Conservation (phyloP, 2,329 filamentous ascomycete species). For the Penicillium sp. region DNA sequence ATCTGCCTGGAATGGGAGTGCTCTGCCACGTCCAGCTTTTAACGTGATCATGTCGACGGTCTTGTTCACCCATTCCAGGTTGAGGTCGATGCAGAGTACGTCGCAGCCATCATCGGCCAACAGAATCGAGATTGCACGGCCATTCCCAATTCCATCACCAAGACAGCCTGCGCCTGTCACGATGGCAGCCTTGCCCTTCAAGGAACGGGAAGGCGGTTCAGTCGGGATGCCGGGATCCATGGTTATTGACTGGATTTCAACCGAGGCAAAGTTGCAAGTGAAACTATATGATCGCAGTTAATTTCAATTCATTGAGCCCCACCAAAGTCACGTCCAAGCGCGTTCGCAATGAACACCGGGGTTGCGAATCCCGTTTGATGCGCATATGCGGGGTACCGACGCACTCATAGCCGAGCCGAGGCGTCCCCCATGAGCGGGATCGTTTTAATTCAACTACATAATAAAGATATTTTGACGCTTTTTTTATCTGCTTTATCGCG, state of each 20-base stretch:
- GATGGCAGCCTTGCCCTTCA: slow-evolving; percentile 39
- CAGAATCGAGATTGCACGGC: slow-evolving; percentile 57
- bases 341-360: background rate
- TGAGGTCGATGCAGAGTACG: slow-evolving; percentile 59
- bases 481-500: background rate
- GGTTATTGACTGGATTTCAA: slow-evolving; percentile 1
- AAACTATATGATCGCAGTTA: background rate
- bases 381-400: background rate
- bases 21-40: slow-evolving; percentile 38
- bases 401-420: slow-evolving; percentile 20
- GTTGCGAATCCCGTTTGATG: background rate
- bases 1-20: slow-evolving; percentile 42
- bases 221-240: slow-evolving; percentile 18
- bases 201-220: slow-evolving; percentile 24
- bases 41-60: slow-evolving; percentile 55
- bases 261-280: background rate
- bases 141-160: slow-evolving; percentile 61
- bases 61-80: slow-evolving; percentile 49
- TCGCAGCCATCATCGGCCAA: slow-evolving; percentile 58
- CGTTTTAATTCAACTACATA: too few relatives aligned
- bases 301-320: background rate
- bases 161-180: slow-evolving; percentile 60
- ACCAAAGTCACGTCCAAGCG: background rate
- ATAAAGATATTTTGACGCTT: too few relatives aligned
- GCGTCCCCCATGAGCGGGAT: background rate